These are phyloP conservation scores for Micractinium conductrix DNA, from an alignment of 139 green algal genomes.

Conservation along the genomic window DNA sequence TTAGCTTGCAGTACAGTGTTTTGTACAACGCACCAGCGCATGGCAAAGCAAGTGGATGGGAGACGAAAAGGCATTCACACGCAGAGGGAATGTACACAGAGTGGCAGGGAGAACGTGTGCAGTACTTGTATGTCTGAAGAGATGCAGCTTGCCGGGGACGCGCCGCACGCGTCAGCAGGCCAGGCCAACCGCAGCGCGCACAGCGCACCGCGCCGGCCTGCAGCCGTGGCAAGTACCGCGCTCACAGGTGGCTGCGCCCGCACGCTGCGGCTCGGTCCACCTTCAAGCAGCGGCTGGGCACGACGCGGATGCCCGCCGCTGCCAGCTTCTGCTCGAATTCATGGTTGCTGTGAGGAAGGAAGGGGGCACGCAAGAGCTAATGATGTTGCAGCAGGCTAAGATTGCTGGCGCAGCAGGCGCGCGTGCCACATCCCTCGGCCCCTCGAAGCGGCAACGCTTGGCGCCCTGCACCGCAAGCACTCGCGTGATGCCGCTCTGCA, in stretches of 20 bases:
- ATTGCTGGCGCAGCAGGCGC: neutral
- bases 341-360: constrained; percentile 28
- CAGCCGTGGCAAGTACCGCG: no score
- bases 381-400: neutral
- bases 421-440: neutral
- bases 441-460: neutral
- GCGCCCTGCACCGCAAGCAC: neutral
- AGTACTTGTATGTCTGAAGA: no score
- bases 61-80: no score
- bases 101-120: no score
- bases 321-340: constrained; percentile 58
- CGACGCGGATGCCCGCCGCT: constrained; percentile 59
- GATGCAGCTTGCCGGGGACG: no score
- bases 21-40: no score
- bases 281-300: constrained; percentile 58
- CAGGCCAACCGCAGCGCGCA: no score
- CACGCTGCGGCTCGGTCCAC: constrained; percentile 50
- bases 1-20: no score
- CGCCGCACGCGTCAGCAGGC: no score
- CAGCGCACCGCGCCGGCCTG: no score
- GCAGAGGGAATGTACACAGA: no score
- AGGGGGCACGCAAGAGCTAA: neutral
- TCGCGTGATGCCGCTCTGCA: constrained; percentile 63
- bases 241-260: constrained; percentile 17
- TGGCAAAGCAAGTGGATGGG: no score